Evolutionary conservation across 2,329 filamentous ascomycete species (phyloP).

Genomic region (Exophiala mesophila): DNA sequence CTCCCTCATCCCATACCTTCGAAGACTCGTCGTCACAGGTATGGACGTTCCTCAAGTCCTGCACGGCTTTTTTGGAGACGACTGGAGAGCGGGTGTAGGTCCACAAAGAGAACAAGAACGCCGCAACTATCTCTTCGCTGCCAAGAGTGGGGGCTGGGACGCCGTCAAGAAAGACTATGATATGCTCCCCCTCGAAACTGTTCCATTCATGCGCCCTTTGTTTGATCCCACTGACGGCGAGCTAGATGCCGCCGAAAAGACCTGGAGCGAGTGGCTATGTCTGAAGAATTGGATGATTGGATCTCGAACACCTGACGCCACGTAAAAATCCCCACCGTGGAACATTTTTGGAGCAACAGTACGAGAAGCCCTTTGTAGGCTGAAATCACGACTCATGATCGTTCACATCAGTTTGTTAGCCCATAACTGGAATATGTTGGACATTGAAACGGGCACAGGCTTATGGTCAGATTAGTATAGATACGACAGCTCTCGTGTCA

Average conservation of each 20-base stretch:
- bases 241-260: slow-evolving; percentile 73
- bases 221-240: slow-evolving; percentile 71
- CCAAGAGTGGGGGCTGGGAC: slow-evolving; percentile 87
- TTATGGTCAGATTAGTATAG: too few relatives aligned
- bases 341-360: neutral
- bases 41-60: slow-evolving; percentile 84
- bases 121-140: slow-evolving; percentile 89
- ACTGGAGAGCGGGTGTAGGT: slow-evolving; percentile 76
- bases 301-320: slow-evolving; percentile 57
- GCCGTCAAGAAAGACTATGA: slow-evolving; percentile 88
- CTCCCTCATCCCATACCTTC: slow-evolving; percentile 81
- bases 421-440: too few relatives aligned
- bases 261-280: slow-evolving; percentile 90
- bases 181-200: slow-evolving; percentile 72
- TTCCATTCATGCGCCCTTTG: slow-evolving; percentile 84
- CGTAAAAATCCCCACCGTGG: too few relatives aligned
- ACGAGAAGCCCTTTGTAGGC: neutral
- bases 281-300: slow-evolving; percentile 99
- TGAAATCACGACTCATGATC: too few relatives aligned
- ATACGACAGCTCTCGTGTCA: too few relatives aligned
- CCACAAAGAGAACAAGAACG: slow-evolving; percentile 83
- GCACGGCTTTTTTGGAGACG: slow-evolving; percentile 94
- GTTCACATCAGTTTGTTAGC: too few relatives aligned
- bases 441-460: too few relatives aligned
- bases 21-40: slow-evolving; percentile 83